Evolutionary conservation across 805 yeast species (phyloP).

Genomic region (Hanseniaspora meyeri): DNA sequence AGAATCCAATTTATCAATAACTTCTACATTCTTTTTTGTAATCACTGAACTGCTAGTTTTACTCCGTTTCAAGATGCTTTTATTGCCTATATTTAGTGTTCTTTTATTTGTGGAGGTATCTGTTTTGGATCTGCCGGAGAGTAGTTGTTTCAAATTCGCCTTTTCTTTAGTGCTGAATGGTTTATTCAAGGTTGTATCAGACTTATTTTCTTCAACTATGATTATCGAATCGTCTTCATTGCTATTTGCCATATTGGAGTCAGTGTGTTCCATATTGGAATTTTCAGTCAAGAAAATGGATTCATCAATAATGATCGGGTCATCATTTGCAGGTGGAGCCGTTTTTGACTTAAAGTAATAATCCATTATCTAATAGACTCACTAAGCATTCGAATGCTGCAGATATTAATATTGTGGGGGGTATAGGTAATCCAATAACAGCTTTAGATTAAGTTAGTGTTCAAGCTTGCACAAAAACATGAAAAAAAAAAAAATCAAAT

Average conservation of each 20-base stretch:
- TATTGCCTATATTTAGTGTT: not conserved
- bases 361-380: not conserved
- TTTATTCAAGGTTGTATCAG: not conserved
- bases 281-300: slow-evolving; percentile 6
- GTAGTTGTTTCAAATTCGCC: slow-evolving; percentile 12
- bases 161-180: not conserved
- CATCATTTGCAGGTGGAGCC: not conserved
- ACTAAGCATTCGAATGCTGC: too few species aligned
- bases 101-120: not conserved
- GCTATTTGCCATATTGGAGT: not conserved
- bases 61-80: not conserved
- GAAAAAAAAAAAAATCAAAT: too few species aligned
- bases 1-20: not conserved
- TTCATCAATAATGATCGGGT: not conserved
- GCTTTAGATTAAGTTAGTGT: too few species aligned
- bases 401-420: too few species aligned
- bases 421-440: too few species aligned
- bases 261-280: not conserved
- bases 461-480: too few species aligned
- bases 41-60: not conserved
- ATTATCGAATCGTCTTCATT: slow-evolving; percentile 12
- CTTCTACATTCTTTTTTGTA: not conserved
- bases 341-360: not conserved
- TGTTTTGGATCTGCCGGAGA: slow-evolving; percentile 11
- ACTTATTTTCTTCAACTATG: slow-evolving; percentile 10